Conservation (phyloP, 495 filamentous ascomycete genomes). For the Amniculicola lignicola region DNA sequence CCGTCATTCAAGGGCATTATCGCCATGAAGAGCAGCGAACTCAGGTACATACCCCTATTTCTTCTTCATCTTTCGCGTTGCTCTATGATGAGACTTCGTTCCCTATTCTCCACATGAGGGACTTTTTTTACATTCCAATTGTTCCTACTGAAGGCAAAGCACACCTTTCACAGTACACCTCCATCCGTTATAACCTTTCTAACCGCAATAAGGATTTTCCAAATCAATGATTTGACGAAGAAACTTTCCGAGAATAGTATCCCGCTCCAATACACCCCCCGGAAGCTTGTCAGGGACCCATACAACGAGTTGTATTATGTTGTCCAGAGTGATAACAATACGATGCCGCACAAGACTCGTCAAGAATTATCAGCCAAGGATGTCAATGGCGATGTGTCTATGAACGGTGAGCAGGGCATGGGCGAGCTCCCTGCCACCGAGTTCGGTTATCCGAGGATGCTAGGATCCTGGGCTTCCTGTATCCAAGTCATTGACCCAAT, state of each 20-base stretch:
- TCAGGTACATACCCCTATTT: slow-evolving; percentile 61
- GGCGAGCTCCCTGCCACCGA: slow-evolving; percentile 70
- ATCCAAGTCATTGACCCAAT: slow-evolving; percentile 86
- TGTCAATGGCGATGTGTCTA: slow-evolving; percentile 8
- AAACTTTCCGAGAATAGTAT: slow-evolving; percentile 85
- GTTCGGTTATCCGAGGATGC: slow-evolving; percentile 82
- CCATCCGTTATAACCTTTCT: not conserved
- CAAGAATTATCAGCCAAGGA: slow-evolving; percentile 47
- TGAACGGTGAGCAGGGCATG: slow-evolving; percentile 59
- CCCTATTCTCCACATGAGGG: slow-evolving; percentile 34
- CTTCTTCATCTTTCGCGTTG: slow-evolving; percentile 33
- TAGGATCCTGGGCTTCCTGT: slow-evolving; percentile 90
- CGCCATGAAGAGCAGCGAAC: slow-evolving; percentile 83
- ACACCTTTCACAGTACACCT: not conserved
- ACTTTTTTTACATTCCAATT: slow-evolving; percentile 60
- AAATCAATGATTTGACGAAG: slow-evolving; percentile 80
- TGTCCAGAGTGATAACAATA: slow-evolving; percentile 89
- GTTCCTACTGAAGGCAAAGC: slow-evolving; percentile 62
- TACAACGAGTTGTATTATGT: slow-evolving; percentile 88
- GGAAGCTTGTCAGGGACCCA: slow-evolving; percentile 81
- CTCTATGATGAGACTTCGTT: slow-evolving; percentile 63
- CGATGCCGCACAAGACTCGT: slow-evolving; percentile 71
- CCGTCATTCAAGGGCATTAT: slow-evolving; percentile 94
- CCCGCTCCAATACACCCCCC: slow-evolving; percentile 84
- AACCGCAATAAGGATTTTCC: slow-evolving; percentile 72